Conservation (phyloP, 1,139 yeast species). For the Saccharomyces pastorianus region DNA sequence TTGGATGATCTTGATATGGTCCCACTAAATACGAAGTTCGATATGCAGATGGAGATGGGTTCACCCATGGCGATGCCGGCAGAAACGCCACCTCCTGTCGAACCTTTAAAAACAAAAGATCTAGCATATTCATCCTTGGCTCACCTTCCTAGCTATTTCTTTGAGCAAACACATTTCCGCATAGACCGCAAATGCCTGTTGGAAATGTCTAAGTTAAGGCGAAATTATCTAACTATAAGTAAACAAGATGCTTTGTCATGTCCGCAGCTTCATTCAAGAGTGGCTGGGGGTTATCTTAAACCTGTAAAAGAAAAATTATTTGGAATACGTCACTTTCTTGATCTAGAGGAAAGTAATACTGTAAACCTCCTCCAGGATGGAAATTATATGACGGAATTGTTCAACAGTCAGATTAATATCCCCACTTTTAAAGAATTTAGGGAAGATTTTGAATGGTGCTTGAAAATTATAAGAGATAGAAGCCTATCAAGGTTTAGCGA, state of each 20-base stretch:
- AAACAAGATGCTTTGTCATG: background rate
- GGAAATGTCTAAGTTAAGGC: background rate
- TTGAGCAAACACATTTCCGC: background rate
- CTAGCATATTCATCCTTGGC: background rate
- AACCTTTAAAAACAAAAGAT: background rate
- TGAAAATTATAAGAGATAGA: background rate
- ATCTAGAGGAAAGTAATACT: background rate
- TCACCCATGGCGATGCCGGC: constrained; percentile 6
- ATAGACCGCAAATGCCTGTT: background rate
- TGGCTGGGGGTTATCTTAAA: background rate
- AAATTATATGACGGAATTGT: background rate
- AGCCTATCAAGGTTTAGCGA: background rate
- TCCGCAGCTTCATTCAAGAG: background rate
- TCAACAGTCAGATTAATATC: background rate
- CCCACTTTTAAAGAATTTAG: constrained; percentile 4
- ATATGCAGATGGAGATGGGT: constrained; percentile 9
- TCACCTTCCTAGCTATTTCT: background rate
- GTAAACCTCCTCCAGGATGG: background rate
- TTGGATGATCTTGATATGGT: constrained; percentile 13
- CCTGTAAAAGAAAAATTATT: background rate
- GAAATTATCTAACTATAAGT: background rate
- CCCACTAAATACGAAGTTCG: constrained; percentile 8
- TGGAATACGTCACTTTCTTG: background rate
- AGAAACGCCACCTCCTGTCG: background rate
- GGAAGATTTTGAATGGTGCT: constrained; percentile 2